phyloP scores from a whole-genome alignment of 495 filamentous ascomycete genomes.

The Penicillium bialowiezense region DNA sequence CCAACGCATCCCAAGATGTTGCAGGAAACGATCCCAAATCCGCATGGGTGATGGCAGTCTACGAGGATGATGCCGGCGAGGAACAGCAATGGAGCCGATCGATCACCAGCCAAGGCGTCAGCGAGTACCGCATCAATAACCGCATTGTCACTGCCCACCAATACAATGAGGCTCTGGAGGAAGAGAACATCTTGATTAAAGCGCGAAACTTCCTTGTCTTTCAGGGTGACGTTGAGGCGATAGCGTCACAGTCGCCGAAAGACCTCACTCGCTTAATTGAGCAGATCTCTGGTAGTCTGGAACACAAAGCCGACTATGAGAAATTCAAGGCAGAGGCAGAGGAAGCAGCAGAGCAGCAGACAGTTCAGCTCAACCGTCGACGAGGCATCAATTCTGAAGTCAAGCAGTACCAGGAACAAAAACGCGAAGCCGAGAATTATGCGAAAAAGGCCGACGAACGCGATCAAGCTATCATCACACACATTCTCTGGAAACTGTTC shows the following conservation, averaged over 20 bases:
- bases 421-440: constrained; percentile 91
- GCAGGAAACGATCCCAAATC: constrained; percentile 75
- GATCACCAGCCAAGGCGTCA: constrained; percentile 82
- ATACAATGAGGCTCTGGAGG: constrained; percentile 91
- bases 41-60: constrained; percentile 98
- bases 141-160: constrained; percentile 81
- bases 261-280: constrained; percentile 95
- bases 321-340: constrained; percentile 79
- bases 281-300: constrained; percentile 93
- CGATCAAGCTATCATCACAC: constrained; percentile 88
- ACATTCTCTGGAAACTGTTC: constrained; percentile 95
- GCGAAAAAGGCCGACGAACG: constrained; percentile 83
- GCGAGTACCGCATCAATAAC: constrained; percentile 97
- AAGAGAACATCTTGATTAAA: constrained; percentile 95
- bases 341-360: constrained; percentile 83
- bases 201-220: constrained; percentile 98
- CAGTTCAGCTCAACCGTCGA: constrained; percentile 79
- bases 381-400: constrained; percentile 97
- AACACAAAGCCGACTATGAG: constrained; percentile 96
- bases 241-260: constrained; percentile 87
- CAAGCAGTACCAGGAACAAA: constrained; percentile 95
- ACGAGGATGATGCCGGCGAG: constrained; percentile 95
- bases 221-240: constrained; percentile 97
- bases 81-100: constrained; percentile 93
- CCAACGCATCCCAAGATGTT: constrained; percentile 44